phyloP scores from a whole-genome alignment of 2,329 filamentous ascomycete species.

The Whalleya microplaca region DNA sequence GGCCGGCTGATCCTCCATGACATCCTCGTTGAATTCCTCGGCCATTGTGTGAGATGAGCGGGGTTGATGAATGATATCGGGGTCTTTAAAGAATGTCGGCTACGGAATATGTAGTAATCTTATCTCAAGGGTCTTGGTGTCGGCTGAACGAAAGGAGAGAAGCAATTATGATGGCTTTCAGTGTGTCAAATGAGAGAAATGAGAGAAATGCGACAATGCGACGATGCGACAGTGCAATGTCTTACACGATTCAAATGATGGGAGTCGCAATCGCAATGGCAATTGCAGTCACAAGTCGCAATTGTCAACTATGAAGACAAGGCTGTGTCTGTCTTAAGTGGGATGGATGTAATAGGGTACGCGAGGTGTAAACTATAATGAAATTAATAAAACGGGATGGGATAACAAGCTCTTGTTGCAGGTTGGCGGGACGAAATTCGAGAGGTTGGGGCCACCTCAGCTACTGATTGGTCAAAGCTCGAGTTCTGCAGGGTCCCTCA shows the following conservation, averaged over 20 bases:
- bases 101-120: background rate
- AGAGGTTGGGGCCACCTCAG: background rate
- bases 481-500: no score
- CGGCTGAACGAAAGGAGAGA: background rate
- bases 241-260: background rate
- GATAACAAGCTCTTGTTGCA: background rate
- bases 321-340: no score
- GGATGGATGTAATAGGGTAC: background rate
- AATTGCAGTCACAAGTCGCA: background rate
- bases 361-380: background rate
- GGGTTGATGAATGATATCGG: background rate
- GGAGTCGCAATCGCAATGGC: background rate
- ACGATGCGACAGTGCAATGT: background rate
- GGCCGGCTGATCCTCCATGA: conserved; percentile 32
- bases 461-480: background rate
- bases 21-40: conserved; percentile 35
- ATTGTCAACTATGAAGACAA: no score
- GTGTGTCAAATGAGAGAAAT: background rate
- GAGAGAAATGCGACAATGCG: no score
- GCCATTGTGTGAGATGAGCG: conserved; percentile 24
- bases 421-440: conserved; percentile 1
- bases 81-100: background rate
- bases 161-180: background rate
- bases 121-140: background rate
- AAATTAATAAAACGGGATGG: background rate